A percentile compares a stretch with the other conserved stretches of the same genome.
phyloP scores from a whole-genome alignment of 2,329 filamentous ascomycete species.

The Beauveria pseudobassiana region DNA sequence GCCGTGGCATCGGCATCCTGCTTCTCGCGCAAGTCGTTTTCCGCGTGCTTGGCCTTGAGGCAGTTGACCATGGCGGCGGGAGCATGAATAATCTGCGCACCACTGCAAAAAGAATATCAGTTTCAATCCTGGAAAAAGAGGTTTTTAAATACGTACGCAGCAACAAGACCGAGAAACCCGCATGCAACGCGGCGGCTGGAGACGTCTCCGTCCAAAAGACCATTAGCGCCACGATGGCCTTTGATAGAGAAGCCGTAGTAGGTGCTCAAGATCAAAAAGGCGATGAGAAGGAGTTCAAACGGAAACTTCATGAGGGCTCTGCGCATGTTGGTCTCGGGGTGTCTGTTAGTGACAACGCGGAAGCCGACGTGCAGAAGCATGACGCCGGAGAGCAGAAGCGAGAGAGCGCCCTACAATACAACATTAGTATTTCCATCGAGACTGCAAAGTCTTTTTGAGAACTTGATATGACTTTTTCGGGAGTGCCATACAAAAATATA shows the following conservation, averaged over 20 bases:
- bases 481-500: conserved; percentile 6
- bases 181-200: conserved; percentile 7
- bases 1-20: neutral
- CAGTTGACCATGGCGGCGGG: conserved; percentile 6
- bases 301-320: neutral
- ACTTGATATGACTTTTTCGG: neutral
- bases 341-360: neutral
- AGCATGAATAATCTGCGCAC: conserved; percentile 1
- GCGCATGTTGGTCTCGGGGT: conserved; percentile 6
- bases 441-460: no score
- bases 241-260: conserved; percentile 2
- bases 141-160: neutral
- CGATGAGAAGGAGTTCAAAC: conserved; percentile 1
- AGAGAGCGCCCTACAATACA: neutral
- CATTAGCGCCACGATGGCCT: neutral
- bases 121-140: rapidly evolving
- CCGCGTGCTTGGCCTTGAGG: conserved; percentile 5
- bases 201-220: neutral
- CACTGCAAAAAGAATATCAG: neutral
- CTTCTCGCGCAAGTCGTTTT: conserved; percentile 2
- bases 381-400: neutral
- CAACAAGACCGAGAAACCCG: conserved; percentile 5
- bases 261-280: neutral
- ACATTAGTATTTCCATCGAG: neutral
- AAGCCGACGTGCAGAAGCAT: neutral